Evolutionary conservation across 495 filamentous ascomycete genomes (phyloP).

Genomic region (Glonium stellatum): DNA sequence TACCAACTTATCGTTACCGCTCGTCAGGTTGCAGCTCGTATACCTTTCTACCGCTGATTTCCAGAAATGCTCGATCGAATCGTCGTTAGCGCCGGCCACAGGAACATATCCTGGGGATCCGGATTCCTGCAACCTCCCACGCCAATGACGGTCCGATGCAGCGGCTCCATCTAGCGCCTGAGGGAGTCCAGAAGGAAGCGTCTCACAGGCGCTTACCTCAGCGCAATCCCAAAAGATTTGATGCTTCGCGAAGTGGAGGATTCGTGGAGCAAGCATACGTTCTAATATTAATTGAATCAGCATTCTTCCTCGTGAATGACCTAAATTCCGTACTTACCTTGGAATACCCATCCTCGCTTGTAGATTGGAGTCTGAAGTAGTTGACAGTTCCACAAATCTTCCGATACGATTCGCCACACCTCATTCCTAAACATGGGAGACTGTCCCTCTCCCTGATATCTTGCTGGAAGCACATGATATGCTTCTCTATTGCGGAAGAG

Average conservation of each 20-base stretch:
- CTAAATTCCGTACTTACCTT: conserved; percentile 5
- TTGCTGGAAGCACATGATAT: conserved; percentile 1
- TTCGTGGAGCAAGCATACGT: conserved; percentile 21
- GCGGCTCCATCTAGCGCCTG: conserved; percentile 10
- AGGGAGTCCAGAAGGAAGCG: conserved; percentile 12
- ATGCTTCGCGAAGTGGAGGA: conserved; percentile 17
- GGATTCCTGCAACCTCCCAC: conserved; percentile 14
- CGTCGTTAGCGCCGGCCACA: conserved; percentile 11
- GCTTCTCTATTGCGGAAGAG: conserved; percentile 8
- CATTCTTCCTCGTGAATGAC: no score
- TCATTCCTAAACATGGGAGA: conserved; percentile 4
- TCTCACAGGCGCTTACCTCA: conserved; percentile 16
- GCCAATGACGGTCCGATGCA: conserved; percentile 17
- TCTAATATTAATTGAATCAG: no score
- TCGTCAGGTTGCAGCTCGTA: conserved; percentile 19
- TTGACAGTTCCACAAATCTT: conserved; percentile 12
- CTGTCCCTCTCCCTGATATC: conserved; percentile 1
- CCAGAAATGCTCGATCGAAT: conserved; percentile 17
- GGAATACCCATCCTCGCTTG: conserved; percentile 21
- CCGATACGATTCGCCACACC: conserved; percentile 2
- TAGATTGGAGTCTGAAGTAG: conserved; percentile 15
- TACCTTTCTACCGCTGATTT: conserved; percentile 14
- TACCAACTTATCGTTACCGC: conserved; percentile 11
- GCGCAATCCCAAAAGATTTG: conserved; percentile 26
- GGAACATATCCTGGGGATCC: background rate